phyloP scores from a whole-genome alignment of 106 monocot genomes.

The Dioscorea alata region DNA sequence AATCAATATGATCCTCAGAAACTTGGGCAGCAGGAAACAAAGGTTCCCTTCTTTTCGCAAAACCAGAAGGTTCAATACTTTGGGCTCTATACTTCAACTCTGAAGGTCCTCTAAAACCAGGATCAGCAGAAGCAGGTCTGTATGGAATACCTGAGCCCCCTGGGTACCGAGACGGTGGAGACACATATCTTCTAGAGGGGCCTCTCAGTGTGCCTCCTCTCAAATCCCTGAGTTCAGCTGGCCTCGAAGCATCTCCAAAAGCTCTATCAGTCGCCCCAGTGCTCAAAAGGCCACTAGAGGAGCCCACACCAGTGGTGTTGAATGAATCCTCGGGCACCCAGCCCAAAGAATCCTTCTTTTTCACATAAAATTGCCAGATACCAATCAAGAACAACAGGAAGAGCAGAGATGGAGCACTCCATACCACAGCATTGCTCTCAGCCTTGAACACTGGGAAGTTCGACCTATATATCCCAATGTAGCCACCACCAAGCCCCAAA shows the following conservation, averaged over 20 bases:
- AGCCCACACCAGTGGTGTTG: conserved; percentile 5
- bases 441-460: conserved; percentile 60
- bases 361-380: conserved; percentile 83
- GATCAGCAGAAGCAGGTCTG: conserved; percentile 41
- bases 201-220: conserved; percentile 51
- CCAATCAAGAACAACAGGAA: conserved; percentile 79
- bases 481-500: conserved; percentile 62
- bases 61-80: conserved; percentile 43
- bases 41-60: conserved; percentile 65
- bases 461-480: conserved; percentile 65
- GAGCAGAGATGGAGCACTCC: conserved; percentile 76
- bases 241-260: conserved; percentile 35
- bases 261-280: conserved; percentile 22
- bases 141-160: conserved; percentile 38
- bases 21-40: conserved; percentile 41
- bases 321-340: conserved; percentile 79
- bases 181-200: conserved; percentile 54
- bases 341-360: conserved; percentile 80
- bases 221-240: conserved; percentile 36
- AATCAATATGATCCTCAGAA: conserved; percentile 57
- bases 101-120: conserved; percentile 31
- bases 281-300: conserved; percentile 24
- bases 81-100: conserved; percentile 67
- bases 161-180: conserved; percentile 50
- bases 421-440: conserved; percentile 65